These are phyloP conservation scores for Pinus albicaulis DNA, from an alignment of 75 land plant species.

Conservation along the genomic window DNA sequence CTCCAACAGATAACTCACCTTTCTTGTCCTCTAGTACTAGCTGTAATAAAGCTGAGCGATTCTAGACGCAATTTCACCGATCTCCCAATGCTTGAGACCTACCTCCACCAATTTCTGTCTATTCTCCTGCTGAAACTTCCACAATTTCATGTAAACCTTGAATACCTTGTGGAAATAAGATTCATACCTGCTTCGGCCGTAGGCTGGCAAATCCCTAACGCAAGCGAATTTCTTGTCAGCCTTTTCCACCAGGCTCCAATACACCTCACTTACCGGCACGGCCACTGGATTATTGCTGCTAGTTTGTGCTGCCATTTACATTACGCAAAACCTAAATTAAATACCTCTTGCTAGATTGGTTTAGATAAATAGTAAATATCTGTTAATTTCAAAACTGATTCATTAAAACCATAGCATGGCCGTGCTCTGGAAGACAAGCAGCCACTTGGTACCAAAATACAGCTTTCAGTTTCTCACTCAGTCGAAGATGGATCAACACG, in stretches of 20 bases:
- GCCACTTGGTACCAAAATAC: too few species aligned
- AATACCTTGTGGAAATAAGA: slow-evolving; percentile 87
- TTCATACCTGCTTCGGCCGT: slow-evolving; percentile 57
- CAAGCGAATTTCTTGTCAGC: slow-evolving; percentile 87
- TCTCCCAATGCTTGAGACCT: slow-evolving; percentile 90
- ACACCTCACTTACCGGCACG: slow-evolving; percentile 30
- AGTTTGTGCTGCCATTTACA: background rate
- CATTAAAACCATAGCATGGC: too few species aligned
- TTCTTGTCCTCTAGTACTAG: slow-evolving; percentile 79
- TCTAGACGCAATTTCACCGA: slow-evolving; percentile 94
- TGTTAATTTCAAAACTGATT: too few species aligned
- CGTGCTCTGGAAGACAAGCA: too few species aligned
- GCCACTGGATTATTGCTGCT: background rate
- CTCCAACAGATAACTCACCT: slow-evolving; percentile 67
- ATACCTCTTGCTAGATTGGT: too few species aligned
- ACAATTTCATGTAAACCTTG: slow-evolving; percentile 85
- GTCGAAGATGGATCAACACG: too few species aligned
- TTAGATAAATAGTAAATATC: too few species aligned
- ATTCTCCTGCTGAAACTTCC: slow-evolving; percentile 95
- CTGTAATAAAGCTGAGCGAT: slow-evolving; percentile 93
- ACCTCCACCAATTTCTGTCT: slow-evolving; percentile 82
- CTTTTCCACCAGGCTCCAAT: slow-evolving; percentile 59
- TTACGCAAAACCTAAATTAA: too few species aligned
- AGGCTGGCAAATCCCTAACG: slow-evolving; percentile 72
- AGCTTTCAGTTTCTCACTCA: too few species aligned